Conservation (phyloP, 2,329 filamentous ascomycete species). For the Botrytis hyacinthi region DNA sequence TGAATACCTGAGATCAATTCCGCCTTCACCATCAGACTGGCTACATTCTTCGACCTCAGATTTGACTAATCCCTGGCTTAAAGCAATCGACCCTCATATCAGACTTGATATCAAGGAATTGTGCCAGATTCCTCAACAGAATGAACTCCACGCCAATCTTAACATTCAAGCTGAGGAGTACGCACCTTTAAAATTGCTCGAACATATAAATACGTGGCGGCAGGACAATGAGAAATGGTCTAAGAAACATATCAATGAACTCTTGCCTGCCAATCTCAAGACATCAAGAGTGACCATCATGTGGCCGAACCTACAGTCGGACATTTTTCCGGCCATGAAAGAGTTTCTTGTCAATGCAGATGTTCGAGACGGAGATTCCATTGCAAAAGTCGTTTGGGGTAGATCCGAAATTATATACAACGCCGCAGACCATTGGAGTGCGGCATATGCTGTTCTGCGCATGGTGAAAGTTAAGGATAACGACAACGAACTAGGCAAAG, state of each 20-base stretch:
- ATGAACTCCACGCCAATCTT: neutral
- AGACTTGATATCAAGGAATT: neutral
- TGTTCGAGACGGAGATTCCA: constrained; percentile 3
- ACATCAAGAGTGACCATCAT: neutral
- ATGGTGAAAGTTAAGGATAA: neutral
- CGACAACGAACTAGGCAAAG: neutral
- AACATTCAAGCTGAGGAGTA: neutral
- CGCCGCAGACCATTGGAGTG: neutral
- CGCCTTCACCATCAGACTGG: constrained; percentile 1
- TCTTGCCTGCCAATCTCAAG: neutral
- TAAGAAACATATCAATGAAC: neutral
- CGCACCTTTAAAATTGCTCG: neutral
- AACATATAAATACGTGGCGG: constrained; percentile 7
- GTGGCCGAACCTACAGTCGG: neutral
- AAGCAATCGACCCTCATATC: neutral
- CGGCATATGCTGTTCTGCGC: constrained; percentile 3
- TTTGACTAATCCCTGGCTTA: neutral
- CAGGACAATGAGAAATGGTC: neutral
- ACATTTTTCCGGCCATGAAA: neutral
- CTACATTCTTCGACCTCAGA: neutral
- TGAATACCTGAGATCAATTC: neutral
- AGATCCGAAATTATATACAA: neutral
- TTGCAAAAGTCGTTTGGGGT: constrained; percentile 3
- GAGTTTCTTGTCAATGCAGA: constrained; percentile 4
- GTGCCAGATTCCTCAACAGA: neutral